Percentiles rank a stretch among this genome's conserved stretches.
These are phyloP conservation scores for Eimeria tenella DNA, from an alignment of 169 alveolate genomes.

Conservation along the genomic window DNA sequence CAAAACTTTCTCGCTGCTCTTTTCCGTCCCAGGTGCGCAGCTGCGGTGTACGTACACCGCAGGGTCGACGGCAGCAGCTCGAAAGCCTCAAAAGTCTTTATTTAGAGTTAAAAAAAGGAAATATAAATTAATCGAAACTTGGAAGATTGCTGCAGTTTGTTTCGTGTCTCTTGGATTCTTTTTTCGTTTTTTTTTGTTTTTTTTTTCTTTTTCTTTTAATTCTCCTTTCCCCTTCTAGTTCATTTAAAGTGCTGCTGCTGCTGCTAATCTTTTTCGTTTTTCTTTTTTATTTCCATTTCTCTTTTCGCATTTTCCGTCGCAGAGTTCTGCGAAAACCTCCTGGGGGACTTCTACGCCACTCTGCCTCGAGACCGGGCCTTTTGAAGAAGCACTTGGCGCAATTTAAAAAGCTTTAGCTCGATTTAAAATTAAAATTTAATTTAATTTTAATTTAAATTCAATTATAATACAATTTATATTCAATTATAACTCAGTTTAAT, in stretches of 20 bases:
- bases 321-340: not conserved
- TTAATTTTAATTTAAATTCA: no score
- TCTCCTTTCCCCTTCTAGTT: not conserved
- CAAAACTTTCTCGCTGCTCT: not conserved
- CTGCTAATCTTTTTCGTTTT: not conserved
- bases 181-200: not conserved
- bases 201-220: not conserved
- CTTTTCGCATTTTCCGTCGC: not conserved
- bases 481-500: no score
- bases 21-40: not conserved
- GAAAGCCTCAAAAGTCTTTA: no score
- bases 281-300: not conserved
- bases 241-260: not conserved
- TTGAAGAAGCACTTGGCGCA: no score
- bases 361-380: not conserved
- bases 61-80: no score
- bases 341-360: constrained; percentile 13
- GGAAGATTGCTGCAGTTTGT: not conserved
- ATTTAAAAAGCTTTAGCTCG: no score
- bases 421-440: no score
- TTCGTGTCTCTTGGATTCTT: not conserved
- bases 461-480: no score
- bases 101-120: no score
- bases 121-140: no score
- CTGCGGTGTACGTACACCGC: no score